A percentile compares a stretch with the other conserved stretches of the same genome.
Conservation (phyloP, 2,329 filamentous ascomycete genomes). For the Leptodontidium sp. region DNA sequence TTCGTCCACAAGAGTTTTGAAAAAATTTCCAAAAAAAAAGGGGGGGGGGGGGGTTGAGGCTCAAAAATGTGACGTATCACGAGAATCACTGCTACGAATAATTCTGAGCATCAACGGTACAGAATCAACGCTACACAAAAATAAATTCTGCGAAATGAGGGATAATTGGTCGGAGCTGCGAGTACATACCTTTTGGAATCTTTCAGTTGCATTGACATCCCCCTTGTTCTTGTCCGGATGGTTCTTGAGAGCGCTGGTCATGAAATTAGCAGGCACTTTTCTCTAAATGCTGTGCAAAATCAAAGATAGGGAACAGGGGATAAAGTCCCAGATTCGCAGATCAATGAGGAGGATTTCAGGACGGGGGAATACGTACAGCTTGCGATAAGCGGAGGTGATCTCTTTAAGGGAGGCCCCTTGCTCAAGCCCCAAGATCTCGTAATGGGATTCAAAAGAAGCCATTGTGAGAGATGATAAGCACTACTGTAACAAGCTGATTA, state of each 20-base stretch:
- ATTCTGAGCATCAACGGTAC: neutral
- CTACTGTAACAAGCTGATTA: conserved; percentile 8
- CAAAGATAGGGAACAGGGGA: too few relatives aligned
- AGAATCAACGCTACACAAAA: neutral
- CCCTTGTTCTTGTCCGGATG: conserved; percentile 24
- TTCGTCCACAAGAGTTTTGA: neutral
- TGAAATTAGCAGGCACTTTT: too few relatives aligned
- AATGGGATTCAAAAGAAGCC: conserved; percentile 11
- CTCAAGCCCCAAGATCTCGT: conserved; percentile 11
- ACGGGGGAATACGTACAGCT: neutral
- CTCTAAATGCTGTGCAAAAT: too few relatives aligned
- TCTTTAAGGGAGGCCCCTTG: neutral
- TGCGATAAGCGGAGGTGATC: neutral
- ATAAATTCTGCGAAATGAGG: neutral
- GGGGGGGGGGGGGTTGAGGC: neutral
- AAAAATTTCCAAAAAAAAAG: neutral
- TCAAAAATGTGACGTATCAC: too few relatives aligned
- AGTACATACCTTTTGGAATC: conserved; percentile 10
- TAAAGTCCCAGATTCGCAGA: too few relatives aligned
- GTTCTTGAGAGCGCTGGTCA: conserved; percentile 13
- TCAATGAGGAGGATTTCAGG: too few relatives aligned
- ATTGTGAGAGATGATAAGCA: conserved; percentile 2
- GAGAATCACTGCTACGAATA: neutral
- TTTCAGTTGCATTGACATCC: neutral
- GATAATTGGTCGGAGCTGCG: too few relatives aligned